Evolutionary conservation across 1,284 basidiomycete species (phyloP).

Genomic region (Rhodotorula sp.): DNA sequence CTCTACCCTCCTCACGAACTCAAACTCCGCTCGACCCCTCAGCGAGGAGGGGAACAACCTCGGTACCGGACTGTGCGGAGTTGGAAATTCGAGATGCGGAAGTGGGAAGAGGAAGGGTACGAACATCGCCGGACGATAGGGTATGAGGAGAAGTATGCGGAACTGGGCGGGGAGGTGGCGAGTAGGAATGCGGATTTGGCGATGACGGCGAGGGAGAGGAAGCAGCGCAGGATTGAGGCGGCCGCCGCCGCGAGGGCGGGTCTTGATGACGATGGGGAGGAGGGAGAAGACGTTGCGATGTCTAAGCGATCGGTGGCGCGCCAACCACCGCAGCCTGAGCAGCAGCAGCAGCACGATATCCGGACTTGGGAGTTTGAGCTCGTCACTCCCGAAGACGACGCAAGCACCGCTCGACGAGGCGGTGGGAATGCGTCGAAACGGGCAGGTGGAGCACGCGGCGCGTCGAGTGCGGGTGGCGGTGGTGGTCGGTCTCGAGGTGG

Average conservation of each 20-base stretch:
- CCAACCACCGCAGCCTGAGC: conserved; percentile 1
- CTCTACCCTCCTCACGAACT: conserved; percentile 46
- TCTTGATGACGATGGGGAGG: conserved; percentile 2
- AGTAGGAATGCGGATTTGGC: conserved; percentile 28
- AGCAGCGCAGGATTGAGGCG: conserved; percentile 8
- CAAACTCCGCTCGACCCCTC: conserved; percentile 29
- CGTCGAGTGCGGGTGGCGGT: too few species aligned
- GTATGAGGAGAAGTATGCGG: conserved; percentile 48
- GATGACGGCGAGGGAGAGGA: conserved; percentile 27
- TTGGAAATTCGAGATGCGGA: conserved; percentile 70
- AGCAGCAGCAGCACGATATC: conserved; percentile 16
- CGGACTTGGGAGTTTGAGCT: conserved; percentile 40
- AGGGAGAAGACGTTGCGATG: not conserved
- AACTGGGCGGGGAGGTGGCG: not conserved
- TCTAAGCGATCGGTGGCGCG: conserved; percentile 1
- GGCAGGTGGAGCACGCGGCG: not conserved
- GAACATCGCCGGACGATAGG: conserved; percentile 90
- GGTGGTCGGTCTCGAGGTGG: not conserved
- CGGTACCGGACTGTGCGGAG: conserved; percentile 72
- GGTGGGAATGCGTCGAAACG: not conserved
- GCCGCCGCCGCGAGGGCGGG: conserved; percentile 8
- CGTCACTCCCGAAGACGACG: not conserved
- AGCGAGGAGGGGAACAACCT: conserved; percentile 55
- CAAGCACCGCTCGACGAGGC: not conserved
- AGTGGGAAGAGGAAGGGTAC: conserved; percentile 70